phyloP scores from a whole-genome alignment of 2,329 filamentous ascomycete genomes.

The Pseudogymnoascus sp. region DNA sequence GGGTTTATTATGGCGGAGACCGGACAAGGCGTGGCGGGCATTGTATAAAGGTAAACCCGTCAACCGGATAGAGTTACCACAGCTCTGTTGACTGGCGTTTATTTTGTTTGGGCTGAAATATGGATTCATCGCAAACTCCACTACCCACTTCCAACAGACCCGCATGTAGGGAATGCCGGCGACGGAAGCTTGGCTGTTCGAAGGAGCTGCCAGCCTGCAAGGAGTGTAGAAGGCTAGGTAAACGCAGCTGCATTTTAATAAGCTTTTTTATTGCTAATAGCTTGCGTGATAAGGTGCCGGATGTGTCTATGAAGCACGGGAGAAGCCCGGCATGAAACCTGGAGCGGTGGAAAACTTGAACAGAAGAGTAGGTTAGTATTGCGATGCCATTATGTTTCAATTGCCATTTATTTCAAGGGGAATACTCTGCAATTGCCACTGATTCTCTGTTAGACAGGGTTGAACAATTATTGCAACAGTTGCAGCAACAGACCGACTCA shows the following conservation, averaged over 20 bases:
- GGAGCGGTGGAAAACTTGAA: slow-evolving; percentile 33
- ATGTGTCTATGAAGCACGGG: slow-evolving; percentile 29
- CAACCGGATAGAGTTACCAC: background rate
- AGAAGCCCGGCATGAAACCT: slow-evolving; percentile 32
- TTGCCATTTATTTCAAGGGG: background rate
- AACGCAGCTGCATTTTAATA: background rate
- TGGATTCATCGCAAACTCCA: slow-evolving; percentile 8
- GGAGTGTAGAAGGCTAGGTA: slow-evolving; percentile 28
- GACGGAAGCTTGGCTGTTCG: slow-evolving; percentile 31
- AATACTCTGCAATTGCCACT: slow-evolving; percentile 20
- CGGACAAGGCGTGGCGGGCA: background rate
- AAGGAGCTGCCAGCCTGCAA: slow-evolving; percentile 29
- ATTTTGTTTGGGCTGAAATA: background rate
- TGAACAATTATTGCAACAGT: slow-evolving; percentile 12
- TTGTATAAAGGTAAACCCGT: slow-evolving; percentile 5
- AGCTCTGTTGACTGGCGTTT: background rate
- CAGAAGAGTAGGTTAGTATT: slow-evolving; percentile 26
- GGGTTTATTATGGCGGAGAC: background rate
- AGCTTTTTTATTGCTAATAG: background rate
- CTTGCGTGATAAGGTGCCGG: slow-evolving; percentile 14
- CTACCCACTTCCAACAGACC: slow-evolving; percentile 13
- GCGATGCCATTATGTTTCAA: background rate
- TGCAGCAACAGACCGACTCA: slow-evolving; percentile 7
- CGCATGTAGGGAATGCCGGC: slow-evolving; percentile 30
- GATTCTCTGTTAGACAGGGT: slow-evolving; percentile 20